Evolutionary conservation across 2,329 filamentous ascomycete species (phyloP), one percentile per base, ranked within the genome.

Genomic region (Penicillium sumatraense): DNA sequence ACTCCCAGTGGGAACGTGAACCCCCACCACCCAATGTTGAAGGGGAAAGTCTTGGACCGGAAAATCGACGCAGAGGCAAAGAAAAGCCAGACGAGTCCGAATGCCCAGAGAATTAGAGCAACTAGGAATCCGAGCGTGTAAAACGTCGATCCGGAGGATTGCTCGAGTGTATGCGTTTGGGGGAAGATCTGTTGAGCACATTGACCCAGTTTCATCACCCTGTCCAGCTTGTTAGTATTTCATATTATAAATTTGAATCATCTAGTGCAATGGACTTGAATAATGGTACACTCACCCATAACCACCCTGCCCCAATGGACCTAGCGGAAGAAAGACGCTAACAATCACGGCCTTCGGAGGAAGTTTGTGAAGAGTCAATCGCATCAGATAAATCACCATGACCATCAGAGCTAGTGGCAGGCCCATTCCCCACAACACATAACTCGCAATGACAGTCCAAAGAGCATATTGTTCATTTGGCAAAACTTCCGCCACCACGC

Each of bases 351-450:
- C 87, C 57, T 83, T 82, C 1, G 86, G 83, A 0, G 88, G 88
- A n/a, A 90, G 76, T 36, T 86, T 85, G 72, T 90, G 83, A 2
- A 90, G 70, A 2, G 83, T 86, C 21, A 91, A 78, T 13, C 88
- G 85, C 54, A 88, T 84, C 60, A 89, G 88, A 72, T 91, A 91
- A 45, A 90, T 82, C 5, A 83, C 84, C 38, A 90, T 78, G 7
- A 89, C 81, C 58, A 83, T 83, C 70, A 87, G 79, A 0, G 86
- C 83, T 42, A 90, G 73, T 0, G 83, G 82, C 1, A 82, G 75
- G 2, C 86, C 85, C 49, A 88, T 84, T 0, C 88, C 88, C 86
- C 86, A 90, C 55, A 91, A 81, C n/a, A 89, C 76, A 69, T 90
- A 91, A 21, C 82, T 86, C 14, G 78, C 77, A 20, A 90, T 73